These are phyloP conservation scores for Anthostomella pinea DNA, from an alignment of 2,329 filamentous ascomycete species.

Conservation along the genomic window DNA sequence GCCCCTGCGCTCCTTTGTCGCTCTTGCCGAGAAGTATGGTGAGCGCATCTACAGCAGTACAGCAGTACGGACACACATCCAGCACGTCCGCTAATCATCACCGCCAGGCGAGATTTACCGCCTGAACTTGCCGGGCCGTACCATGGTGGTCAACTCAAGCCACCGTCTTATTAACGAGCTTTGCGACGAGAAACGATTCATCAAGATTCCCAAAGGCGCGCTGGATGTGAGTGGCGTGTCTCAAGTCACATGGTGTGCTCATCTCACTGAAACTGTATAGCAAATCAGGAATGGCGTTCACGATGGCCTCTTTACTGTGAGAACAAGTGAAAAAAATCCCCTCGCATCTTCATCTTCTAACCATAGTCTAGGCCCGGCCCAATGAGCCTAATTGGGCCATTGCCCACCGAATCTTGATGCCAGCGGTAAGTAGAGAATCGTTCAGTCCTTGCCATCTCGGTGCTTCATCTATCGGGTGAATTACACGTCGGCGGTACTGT, in stretches of 20 bases:
- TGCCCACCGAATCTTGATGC: conserved; percentile 27
- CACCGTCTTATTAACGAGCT: conserved; percentile 59
- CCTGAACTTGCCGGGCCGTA: conserved; percentile 47
- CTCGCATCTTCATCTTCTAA: conserved; percentile 5
- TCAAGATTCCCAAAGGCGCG: conserved; percentile 51
- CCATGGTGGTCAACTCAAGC: conserved; percentile 49
- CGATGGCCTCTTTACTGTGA: conserved; percentile 65
- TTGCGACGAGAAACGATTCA: conserved; percentile 65
- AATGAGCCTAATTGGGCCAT: conserved; percentile 60
- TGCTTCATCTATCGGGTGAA: not conserved
- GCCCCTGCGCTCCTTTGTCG: conserved; percentile 51
- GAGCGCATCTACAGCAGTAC: conserved; percentile 12
- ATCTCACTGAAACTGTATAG: conserved; percentile 17
- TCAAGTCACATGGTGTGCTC: not conserved
- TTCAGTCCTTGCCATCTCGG: not conserved
- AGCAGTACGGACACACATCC: conserved; percentile 4
- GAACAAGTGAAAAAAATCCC: conserved; percentile 6
- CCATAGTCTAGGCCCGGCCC: conserved; percentile 32
- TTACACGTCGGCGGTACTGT: too few relatives aligned
- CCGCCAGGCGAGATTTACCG: conserved; percentile 57
- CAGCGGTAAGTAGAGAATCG: conserved; percentile 17
- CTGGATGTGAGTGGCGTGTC: conserved; percentile 38
- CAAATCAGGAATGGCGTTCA: conserved; percentile 59
- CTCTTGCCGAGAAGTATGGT: conserved; percentile 66
- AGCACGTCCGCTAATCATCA: conserved; percentile 9